phyloP scores from a whole-genome alignment of 345 rosid species.

The Salix udensis region DNA sequence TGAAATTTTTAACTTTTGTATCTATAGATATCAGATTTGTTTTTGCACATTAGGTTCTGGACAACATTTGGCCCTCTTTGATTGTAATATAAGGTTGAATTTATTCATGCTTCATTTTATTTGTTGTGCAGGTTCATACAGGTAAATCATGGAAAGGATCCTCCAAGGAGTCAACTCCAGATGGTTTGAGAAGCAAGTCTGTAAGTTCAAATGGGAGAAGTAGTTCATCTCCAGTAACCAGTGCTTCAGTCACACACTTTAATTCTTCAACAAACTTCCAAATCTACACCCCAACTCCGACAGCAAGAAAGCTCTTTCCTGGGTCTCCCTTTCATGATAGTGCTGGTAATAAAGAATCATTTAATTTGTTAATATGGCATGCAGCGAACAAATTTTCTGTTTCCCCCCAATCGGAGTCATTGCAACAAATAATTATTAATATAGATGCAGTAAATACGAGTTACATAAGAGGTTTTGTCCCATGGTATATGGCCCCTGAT shows the following conservation, averaged over 20 bases:
- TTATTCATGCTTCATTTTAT: not conserved
- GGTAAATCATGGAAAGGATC: conserved; percentile 44
- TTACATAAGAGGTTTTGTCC: too few species aligned
- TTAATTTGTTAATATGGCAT: not conserved
- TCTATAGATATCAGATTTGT: not conserved
- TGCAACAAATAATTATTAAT: not conserved
- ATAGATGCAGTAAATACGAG: not conserved
- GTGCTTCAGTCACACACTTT: conserved; percentile 21
- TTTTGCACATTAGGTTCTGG: not conserved
- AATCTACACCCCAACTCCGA: conserved; percentile 38
- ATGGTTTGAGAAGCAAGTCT: conserved; percentile 48
- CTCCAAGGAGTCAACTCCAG: conserved; percentile 46
- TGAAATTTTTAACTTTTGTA: not conserved
- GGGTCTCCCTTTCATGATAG: conserved; percentile 37
- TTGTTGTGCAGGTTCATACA: conserved; percentile 36
- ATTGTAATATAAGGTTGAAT: not conserved
- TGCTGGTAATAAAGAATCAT: conserved; percentile 33
- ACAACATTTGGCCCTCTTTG: not conserved
- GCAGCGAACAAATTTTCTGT: not conserved
- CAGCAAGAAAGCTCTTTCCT: conserved; percentile 46
- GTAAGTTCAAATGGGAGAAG: conserved; percentile 50
- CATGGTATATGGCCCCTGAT: not conserved
- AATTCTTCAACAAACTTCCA: conserved; percentile 31
- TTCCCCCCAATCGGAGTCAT: not conserved
- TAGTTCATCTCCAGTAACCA: conserved; percentile 39